Evolutionary conservation across 768 basidiomycete genomes (phyloP), one percentile per base, ranked within the genome.

Genomic region (Lentinula sp.): DNA sequence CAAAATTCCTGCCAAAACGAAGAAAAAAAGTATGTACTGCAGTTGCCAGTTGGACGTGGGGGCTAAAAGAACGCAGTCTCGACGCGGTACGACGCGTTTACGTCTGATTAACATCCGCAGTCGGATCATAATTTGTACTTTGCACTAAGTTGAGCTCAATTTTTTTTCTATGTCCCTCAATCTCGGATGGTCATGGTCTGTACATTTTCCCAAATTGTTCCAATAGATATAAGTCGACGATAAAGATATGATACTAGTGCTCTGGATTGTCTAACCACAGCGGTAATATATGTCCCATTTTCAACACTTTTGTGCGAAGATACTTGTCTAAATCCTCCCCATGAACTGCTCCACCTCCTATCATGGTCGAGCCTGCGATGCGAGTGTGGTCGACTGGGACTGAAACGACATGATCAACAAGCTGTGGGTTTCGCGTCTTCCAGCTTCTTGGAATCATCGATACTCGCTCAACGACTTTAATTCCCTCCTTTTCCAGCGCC

Each of bases 361-460:
- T 87, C 73, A 94, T 80, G 45, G 91, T 90, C 8, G 86, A 89
- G 2, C 92, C 93, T 2, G 78, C 73, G 39, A 75, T 67, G 63
- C 78, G 76, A 59, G 78, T 78, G 64, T 63, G 71, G 42, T 69
- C 73, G 62, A 67, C 28, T 10, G 35, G 54, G 3, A 15, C 32
- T 8, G 6, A 21, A 32, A 9, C 43, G 4, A 32, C 46, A 9
- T 32, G 59, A 8, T 60, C 67, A n/a, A 67, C 67, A 55, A 71
- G 65, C 57, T 71, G 69, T 50, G 73, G 68, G 49, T 75, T 72
- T 59, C 76, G 71, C 62, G 77, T 66, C 70, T 80, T 77, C 96
- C 97, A 99, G 65, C 88, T 89, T 59, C 93, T 80, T 16, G 97
- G 97, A 10, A 98, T 86, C 96, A 99, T 98, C 50, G 91, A 81